phyloP scores from a whole-genome alignment of 306 rosid species.

The Quercus aquifolioides region DNA sequence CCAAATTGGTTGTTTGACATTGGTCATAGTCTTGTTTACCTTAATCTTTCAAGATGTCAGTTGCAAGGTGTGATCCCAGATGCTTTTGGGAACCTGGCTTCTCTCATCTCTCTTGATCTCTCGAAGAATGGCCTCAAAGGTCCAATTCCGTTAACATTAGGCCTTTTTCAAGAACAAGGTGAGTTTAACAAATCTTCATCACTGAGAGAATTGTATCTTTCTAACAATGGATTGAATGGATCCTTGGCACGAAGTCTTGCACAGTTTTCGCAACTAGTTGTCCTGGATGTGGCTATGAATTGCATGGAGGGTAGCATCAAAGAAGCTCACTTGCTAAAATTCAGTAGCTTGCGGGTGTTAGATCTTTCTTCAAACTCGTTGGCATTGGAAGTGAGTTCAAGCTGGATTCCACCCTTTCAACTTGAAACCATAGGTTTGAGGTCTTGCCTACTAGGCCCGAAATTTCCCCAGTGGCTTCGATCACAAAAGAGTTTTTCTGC shows the following conservation, averaged over 20 bases:
- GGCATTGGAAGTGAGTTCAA: slow-evolving; percentile 9
- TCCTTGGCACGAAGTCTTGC: not conserved
- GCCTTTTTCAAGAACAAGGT: not conserved
- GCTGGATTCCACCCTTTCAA: slow-evolving; percentile 14
- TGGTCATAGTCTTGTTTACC: not conserved
- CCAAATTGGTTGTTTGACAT: slow-evolving; percentile 24
- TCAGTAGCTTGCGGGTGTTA: slow-evolving; percentile 4
- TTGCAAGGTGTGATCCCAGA: slow-evolving; percentile 10
- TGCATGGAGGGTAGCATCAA: not conserved
- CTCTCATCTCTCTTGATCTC: slow-evolving; percentile 14
- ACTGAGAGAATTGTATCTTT: slow-evolving; percentile 13
- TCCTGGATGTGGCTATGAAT: slow-evolving; percentile 5
- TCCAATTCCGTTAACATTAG: slow-evolving; percentile 15
- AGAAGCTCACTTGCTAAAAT: not conserved
- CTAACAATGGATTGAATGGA: not conserved
- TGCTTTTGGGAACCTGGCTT: not conserved
- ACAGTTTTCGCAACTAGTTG: not conserved
- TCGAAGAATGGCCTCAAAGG: slow-evolving; percentile 1
- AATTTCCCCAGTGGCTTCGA: slow-evolving; percentile 24
- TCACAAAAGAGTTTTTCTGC: slow-evolving; percentile 5
- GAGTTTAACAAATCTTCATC: not conserved
- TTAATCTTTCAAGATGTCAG: not conserved
- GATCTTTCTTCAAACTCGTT: slow-evolving; percentile 3
- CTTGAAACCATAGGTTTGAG: slow-evolving; percentile 12
- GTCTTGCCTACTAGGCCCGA: not conserved